phyloP scores from a whole-genome alignment of 345 rosid genomes.

The Firmiana major region DNA sequence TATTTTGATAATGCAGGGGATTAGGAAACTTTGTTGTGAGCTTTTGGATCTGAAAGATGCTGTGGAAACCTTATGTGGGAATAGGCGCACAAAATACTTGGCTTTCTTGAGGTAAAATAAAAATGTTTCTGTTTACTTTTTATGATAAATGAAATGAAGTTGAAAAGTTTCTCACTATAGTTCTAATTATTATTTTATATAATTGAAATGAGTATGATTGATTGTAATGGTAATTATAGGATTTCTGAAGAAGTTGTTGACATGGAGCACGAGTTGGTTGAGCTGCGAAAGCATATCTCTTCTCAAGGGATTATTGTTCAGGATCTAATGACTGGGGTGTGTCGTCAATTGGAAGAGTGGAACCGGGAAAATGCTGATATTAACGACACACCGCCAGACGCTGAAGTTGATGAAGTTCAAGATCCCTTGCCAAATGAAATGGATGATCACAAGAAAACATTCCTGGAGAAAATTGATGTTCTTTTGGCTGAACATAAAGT shows the following conservation, averaged over 20 bases:
- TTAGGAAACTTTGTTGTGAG: slow-evolving; percentile 90
- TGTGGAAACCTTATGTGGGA: slow-evolving; percentile 81
- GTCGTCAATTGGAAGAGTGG: slow-evolving; percentile 74
- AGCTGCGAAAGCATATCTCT: slow-evolving; percentile 81
- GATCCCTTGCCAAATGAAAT: slow-evolving; percentile 30
- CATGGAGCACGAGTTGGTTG: slow-evolving; percentile 86
- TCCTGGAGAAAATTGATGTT: slow-evolving; percentile 68
- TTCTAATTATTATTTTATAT: not conserved
- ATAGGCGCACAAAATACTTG: slow-evolving; percentile 68
- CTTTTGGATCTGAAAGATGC: slow-evolving; percentile 96
- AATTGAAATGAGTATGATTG: not conserved
- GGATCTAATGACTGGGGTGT: slow-evolving; percentile 80
- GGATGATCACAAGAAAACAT: slow-evolving; percentile 32
- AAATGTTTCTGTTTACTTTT: not conserved
- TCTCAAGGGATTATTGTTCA: slow-evolving; percentile 82
- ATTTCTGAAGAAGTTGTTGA: slow-evolving; percentile 93
- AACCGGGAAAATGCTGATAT: slow-evolving; percentile 31
- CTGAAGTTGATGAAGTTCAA: slow-evolving; percentile 26
- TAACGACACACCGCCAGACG: slow-evolving; percentile 36
- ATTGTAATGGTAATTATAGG: slow-evolving; percentile 40
- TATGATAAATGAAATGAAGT: not conserved
- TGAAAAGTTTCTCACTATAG: slow-evolving; percentile 1
- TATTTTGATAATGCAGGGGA: slow-evolving; percentile 53
- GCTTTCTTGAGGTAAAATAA: slow-evolving; percentile 78
- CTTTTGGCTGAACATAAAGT: slow-evolving; percentile 84